Evolutionary conservation across 2,329 filamentous ascomycete genomes (phyloP).

Genomic region (Hypoxylon sp.): DNA sequence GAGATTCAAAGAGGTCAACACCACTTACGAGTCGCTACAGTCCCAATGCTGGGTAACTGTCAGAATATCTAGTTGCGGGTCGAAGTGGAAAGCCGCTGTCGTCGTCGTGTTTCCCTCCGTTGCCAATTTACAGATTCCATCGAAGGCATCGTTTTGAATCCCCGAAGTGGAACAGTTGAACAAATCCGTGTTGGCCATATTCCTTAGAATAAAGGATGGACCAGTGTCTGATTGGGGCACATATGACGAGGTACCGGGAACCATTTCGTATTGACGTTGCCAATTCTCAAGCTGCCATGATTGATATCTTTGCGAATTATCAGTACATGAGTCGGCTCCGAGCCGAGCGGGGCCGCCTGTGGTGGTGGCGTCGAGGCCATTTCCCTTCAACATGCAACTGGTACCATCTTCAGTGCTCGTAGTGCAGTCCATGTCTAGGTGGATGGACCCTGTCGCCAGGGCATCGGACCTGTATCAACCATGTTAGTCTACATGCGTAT

Average conservation of each 20-base stretch:
- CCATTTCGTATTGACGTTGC: conserved; percentile 50
- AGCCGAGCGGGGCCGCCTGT: conserved; percentile 34
- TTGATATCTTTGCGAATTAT: conserved; percentile 50
- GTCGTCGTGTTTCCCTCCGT: conserved; percentile 33
- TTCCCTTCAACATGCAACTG: conserved; percentile 48
- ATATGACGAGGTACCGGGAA: conserved; percentile 46
- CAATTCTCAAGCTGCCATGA: conserved; percentile 56
- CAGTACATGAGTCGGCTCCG: conserved; percentile 45
- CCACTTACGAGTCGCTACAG: conserved; percentile 52
- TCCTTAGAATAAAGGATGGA: conserved; percentile 54
- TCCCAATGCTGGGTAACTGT: conserved; percentile 51
- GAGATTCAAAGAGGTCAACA: background rate
- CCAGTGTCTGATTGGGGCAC: conserved; percentile 50
- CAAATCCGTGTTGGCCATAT: conserved; percentile 48
- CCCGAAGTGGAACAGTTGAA: conserved; percentile 50
- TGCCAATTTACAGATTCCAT: conserved; percentile 48
- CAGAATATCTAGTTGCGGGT: conserved; percentile 51
- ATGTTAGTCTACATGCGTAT: conserved; percentile 7
- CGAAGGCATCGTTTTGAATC: conserved; percentile 45
- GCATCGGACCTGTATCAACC: conserved; percentile 45
- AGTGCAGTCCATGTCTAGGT: conserved; percentile 53
- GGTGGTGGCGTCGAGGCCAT: conserved; percentile 45
- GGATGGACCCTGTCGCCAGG: conserved; percentile 52
- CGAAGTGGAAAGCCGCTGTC: conserved; percentile 51
- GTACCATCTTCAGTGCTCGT: conserved; percentile 41